Conservation (phyloP, 2,329 filamentous ascomycete species). For the Onygenales sp. region DNA sequence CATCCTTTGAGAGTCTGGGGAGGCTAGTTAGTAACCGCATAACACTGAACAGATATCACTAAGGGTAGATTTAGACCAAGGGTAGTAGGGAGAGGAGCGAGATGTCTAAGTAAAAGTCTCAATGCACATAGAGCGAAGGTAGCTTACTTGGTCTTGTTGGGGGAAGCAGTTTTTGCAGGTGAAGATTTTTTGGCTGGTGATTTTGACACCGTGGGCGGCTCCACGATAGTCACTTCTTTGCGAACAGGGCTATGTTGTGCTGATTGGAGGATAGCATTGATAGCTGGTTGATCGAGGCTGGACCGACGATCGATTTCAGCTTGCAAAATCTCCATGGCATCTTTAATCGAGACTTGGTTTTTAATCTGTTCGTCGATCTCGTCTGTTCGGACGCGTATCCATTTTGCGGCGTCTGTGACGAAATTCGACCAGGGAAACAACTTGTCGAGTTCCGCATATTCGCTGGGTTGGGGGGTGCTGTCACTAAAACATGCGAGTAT, state of each 20-base stretch:
- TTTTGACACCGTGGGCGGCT: background rate
- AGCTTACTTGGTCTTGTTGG: too few relatives aligned
- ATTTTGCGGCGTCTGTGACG: constrained; percentile 34
- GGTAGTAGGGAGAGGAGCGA: too few relatives aligned
- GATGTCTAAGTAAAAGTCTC: too few relatives aligned
- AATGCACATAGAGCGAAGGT: too few relatives aligned
- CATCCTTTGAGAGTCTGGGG: too few relatives aligned
- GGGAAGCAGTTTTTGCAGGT: too few relatives aligned
- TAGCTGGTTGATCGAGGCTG: constrained; percentile 10
- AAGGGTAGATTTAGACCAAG: too few relatives aligned
- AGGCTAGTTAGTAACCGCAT: too few relatives aligned
- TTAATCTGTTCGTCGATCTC: constrained; percentile 38
- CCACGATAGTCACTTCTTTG: background rate
- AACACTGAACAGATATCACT: too few relatives aligned
- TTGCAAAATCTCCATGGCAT: constrained; percentile 15
- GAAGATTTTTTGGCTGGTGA: background rate
- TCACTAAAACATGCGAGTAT: background rate
- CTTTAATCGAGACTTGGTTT: constrained; percentile 33
- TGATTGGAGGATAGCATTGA: constrained; percentile 24
- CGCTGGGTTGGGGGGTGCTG: constrained; percentile 16
- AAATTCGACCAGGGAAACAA: constrained; percentile 44
- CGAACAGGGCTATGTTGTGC: constrained; percentile 18
- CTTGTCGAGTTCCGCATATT: constrained; percentile 35
- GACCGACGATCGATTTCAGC: constrained; percentile 22
- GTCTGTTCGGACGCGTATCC: constrained; percentile 35